Base-by-base conservation (phyloP, 768 basidiomycete genomes). In the Tricholoma hemisulphureum region DNA sequence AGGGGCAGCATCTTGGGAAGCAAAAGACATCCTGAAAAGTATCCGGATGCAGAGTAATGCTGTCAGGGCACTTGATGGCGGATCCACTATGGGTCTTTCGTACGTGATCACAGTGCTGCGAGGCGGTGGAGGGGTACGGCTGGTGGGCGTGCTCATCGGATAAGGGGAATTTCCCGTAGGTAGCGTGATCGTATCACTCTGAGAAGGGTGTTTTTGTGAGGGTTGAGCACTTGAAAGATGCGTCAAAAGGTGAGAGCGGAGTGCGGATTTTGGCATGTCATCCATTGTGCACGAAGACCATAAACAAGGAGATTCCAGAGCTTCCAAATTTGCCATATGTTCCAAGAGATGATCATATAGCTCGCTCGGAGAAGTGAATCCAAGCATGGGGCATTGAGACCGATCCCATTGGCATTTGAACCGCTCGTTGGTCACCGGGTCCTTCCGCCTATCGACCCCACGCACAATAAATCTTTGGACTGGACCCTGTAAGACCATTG, bases 381-480 rank as follows among this genome's bases (percentile, higher is more conserved):
- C 74, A 6, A 72, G 68, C 1, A 71, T 74, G 58, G 69, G 35
- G 65, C 87, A 92, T 61, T 81, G 77, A 3, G 78, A 83, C 53
- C 78, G 80, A 61, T 87, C 75, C 94, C 93, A 96, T 26, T 79
- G 81, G 69, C 94, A 95, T 63, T 83, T 84, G 72, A 87, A 91
- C 50, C 80, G 80, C 46, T 90, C 85, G 37, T 76, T 79, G 11
- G 75, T 76, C 58, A 81, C 69, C 0, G 79, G 65, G 56, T 86
- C 84, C 70, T 85, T 86, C 55, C 83, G 78, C 53, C 88, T 74
- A 58, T 87, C 84, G 41, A 98, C 88, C 6, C 95, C 95, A 34
- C 88, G 87, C 49, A 99, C 93, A 35, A 99, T 81, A 66, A 96
- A 99, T 53, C 84, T 80, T 62, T 87, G 88, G 4, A 83, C 80